Base-by-base conservation (phyloP, 352 stramenopile species). In the Globisporangium cystogenes region DNA sequence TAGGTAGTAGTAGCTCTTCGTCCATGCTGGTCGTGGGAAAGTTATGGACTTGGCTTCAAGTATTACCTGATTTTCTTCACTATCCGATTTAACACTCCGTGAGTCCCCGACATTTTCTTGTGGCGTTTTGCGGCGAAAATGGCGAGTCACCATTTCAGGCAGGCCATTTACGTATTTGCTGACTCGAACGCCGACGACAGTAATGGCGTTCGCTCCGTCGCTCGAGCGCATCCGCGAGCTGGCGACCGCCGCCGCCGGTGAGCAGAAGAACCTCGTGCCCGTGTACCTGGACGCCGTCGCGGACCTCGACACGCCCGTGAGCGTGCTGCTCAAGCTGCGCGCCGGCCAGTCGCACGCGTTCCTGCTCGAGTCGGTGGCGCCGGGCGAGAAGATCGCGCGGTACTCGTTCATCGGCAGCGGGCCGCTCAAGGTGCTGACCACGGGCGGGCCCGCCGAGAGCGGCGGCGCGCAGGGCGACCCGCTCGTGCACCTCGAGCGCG, bases 321-420 rank as follows among this genome's bases (percentile, higher is more conserved):
- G 82, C 59, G 83, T 93, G 61, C 61, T 94, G 65, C 82, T 96
- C 39, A 94, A 95, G 70, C 68, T 96, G 45, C 77, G 82, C 48
- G 67, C 79, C 60, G 72, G 70, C 55, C 68, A 90, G 64, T 80
- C 71, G 67, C 76, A 95, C 67, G 85, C 78, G 53, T 96, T 96
- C 64, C 71, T 96, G 41, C 82, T 95, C 49, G 86, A 96, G 53
- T 93, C 80, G 18, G 80, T 96, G 39, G 76, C 79, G 3, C 84
- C 82, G 0, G 86, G 84, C 49, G 86, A 96, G 62, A 87, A 90
- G 57, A 92, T 93, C 51, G 82, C 79, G 61, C 86, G 86, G 39
- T 96, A 92, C 59, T 94, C 82, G 61, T 94, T 96, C 70, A 93
- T 96, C 58, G 86, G 86, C 47, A 90, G 79, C 24, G 77, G 77